phyloP scores from a whole-genome alignment of 225 moss, liverwort and hornwort genomes.

The Takakia lepidozioides region DNA sequence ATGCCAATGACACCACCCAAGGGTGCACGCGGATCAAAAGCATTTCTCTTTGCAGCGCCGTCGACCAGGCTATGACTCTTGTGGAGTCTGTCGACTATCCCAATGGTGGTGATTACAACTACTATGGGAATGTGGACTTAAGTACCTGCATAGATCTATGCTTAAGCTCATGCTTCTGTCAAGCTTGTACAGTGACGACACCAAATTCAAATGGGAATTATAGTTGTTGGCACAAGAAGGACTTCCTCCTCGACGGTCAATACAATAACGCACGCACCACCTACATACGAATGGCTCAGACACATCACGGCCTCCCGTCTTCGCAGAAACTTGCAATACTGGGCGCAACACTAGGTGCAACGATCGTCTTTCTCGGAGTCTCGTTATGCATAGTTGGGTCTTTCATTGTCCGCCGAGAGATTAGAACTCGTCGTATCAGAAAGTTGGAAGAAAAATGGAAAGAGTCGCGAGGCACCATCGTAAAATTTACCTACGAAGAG shows the following conservation, averaged over 20 bases:
- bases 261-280: background rate
- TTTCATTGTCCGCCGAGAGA: background rate
- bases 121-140: background rate
- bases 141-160: background rate
- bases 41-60: background rate
- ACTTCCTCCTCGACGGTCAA: background rate
- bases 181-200: background rate
- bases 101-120: background rate
- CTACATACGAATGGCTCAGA: background rate
- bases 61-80: background rate
- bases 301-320: background rate
- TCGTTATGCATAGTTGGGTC: background rate
- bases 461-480: background rate
- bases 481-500: too few species aligned
- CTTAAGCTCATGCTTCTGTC: background rate
- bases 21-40: conserved; percentile 1
- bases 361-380: background rate
- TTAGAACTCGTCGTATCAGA: background rate
- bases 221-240: conserved; percentile 4
- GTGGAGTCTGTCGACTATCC: background rate
- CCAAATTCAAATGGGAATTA: background rate
- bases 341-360: background rate
- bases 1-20: background rate
- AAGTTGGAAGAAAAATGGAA: background rate
- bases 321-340: background rate